Base-by-base conservation (phyloP, 768 basidiomycete species). In the Dioszegia aurantiaca region DNA sequence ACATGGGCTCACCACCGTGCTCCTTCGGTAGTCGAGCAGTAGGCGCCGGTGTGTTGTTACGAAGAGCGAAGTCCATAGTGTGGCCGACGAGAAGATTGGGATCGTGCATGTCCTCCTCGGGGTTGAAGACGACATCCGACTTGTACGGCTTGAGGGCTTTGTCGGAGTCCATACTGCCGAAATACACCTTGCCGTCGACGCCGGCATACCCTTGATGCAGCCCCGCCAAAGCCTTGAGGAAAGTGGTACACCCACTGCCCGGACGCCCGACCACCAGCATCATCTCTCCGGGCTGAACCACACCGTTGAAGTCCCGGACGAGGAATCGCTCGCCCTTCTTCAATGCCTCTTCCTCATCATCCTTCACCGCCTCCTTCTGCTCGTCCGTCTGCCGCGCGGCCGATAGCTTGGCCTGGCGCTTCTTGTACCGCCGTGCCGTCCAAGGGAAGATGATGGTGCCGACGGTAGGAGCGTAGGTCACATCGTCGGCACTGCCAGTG, bases 151-250 rank as follows among this genome's bases (percentile, higher is more conserved):
- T 54, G 23, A 69, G 49, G 0, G 26, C 53, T 39, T 70, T 61
- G 41, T 59, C 61, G 27, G 56, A 49, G 11, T 67, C 56, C 70
- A 72, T 71, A 6, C 59, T 64, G 17, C 88, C 88, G 70, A 91
- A 94, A 42, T 79, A 78, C 1, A 90, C 81, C 0, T 84, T 80
- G 21, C 90, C 90, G 33, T 83, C 74, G 12, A 92, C 81, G 1
- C 79, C 72, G 58, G 87, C 81, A 63, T 81, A 92, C 58, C 87
- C 88, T 2, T 78, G 75, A 0, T 85, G 83, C 57, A 85, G 83
- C 64, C 91, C 90, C 9, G 90, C 82, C 27, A 93, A 80, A 0
- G 82, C 81, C 73, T 89, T 89, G 55, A 95, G 83, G 42, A 94
- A 79, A 0, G 91, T 89, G 24, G 83, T 85, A 72, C 89, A 91